Evolutionary conservation across 768 basidiomycete species (phyloP), one percentile per base, ranked within the genome.

Genomic region (Hemileccinum rubropunctum): DNA sequence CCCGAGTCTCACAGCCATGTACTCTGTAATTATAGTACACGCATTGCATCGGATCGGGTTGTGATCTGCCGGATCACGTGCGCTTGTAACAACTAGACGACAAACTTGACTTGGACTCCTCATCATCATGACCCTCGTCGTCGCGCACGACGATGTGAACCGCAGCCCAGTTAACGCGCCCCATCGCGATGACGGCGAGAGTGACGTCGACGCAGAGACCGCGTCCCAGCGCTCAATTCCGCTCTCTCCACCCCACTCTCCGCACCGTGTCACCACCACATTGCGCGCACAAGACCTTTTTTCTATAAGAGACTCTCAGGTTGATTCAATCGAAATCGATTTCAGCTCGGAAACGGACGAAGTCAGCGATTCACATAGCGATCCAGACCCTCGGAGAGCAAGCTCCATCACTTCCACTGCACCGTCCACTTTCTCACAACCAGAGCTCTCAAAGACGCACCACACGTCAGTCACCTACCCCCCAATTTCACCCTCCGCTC

Each of bases 151-250:
- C 30, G 45, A 47, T 37, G 39, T 40, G 28, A 36, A 53, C 23
- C 23, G 3, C 23, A 23, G 23, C 23, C 23, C 6, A 23, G 23
- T 6, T 23, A 23, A 23, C 42, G 47, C 54, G 28, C 43, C 50
- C 26, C 34, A 49, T 33, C 47, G 44, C 53, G 49, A 48, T 15
- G 68, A 68, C 46, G 60, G 49, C 50, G 77, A 77, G 48, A 77
- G 76, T 59, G 77, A 80, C 54, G 75, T 73, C 50, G 86, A 86
- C 55, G 81, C 76, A 50, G 89, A 91, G 61, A 89, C 86, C 5
- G 87, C 89, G 14, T 89, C 87, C 9, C 85, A 88, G 59, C 81
- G 77, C 35, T 91, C 89, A 1, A 86, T 91, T 44, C 78, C 87
- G 20, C 80, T 91, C 36, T 83, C 87, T 3, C 78, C 85, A 3